Percentiles rank a stretch among this genome's conserved stretches.
These are phyloP conservation scores for Xylaria sp. DNA, from an alignment of 2,329 filamentous ascomycete species.

Conservation along the genomic window DNA sequence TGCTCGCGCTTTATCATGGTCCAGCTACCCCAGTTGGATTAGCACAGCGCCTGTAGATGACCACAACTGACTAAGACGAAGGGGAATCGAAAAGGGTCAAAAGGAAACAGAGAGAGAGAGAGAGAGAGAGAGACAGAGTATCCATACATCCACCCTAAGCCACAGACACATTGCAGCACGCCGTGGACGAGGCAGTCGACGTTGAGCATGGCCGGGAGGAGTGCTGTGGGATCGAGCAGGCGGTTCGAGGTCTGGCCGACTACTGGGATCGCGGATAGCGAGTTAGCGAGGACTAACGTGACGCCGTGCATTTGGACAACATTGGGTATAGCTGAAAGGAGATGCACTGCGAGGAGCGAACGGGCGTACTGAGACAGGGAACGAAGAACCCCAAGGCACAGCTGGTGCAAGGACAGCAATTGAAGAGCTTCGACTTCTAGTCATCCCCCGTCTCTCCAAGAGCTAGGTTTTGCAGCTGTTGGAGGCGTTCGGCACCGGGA, in stretches of 20 bases:
- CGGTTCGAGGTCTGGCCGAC: slow-evolving; percentile 57
- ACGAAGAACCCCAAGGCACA: slow-evolving; percentile 54
- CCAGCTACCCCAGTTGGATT: slow-evolving; percentile 46
- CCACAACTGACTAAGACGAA: not conserved
- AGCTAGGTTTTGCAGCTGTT: slow-evolving; percentile 26
- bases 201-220: slow-evolving; percentile 53
- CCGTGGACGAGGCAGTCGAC: slow-evolving; percentile 55
- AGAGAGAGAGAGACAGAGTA: slow-evolving; percentile 1
- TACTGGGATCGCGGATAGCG: slow-evolving; percentile 45
- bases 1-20: slow-evolving; percentile 64
- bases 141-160: slow-evolving; percentile 58
- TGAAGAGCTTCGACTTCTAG: slow-evolving; percentile 50
- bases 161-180: slow-evolving; percentile 52
- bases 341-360: not conserved
- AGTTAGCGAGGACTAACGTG: not conserved
- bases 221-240: slow-evolving; percentile 56
- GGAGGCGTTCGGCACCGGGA: slow-evolving; percentile 12
- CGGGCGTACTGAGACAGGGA: slow-evolving; percentile 56
- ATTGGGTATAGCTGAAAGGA: not conserved
- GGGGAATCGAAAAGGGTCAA: not conserved
- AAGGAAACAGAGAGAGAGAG: not conserved
- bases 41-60: not conserved
- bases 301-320: not conserved
- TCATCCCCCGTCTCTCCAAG: slow-evolving; percentile 28
- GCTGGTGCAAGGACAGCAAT: slow-evolving; percentile 54